A percentile compares a stretch with the other conserved stretches of the same genome.
These are phyloP conservation scores for Haplosporangium gracile DNA, from an alignment of 192 early-diverging fungal species.

Conservation along the genomic window DNA sequence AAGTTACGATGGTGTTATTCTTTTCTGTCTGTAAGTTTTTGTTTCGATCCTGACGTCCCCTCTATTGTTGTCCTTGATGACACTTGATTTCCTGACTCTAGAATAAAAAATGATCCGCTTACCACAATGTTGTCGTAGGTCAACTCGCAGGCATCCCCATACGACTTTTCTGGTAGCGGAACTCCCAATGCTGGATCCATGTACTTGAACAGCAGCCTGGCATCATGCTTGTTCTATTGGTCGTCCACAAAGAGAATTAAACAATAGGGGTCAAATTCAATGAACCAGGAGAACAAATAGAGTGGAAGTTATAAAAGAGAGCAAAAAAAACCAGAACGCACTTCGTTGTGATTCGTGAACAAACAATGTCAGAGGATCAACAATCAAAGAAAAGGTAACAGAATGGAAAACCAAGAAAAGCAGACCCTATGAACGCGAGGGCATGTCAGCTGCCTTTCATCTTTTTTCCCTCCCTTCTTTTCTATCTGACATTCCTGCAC, in stretches of 20 bases:
- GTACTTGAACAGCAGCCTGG: constrained; percentile 82
- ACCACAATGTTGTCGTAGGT: constrained; percentile 82
- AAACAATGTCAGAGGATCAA: neutral
- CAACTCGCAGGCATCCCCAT: constrained; percentile 90
- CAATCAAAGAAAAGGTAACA: neutral
- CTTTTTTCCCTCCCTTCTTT: neutral
- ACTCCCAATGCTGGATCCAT: constrained; percentile 86
- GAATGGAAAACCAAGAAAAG: neutral
- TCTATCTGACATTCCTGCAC: neutral
- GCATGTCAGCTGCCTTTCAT: neutral
- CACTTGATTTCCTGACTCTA: neutral
- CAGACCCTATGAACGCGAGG: neutral
- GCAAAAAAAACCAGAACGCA: neutral
- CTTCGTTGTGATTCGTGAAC: neutral
- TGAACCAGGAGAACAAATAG: neutral
- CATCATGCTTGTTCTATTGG: constrained; percentile 84
- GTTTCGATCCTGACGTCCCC: neutral
- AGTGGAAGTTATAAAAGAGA: neutral
- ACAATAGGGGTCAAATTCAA: neutral
- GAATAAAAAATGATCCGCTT: constrained; percentile 12
- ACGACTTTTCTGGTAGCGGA: constrained; percentile 90
- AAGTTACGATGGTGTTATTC: neutral
- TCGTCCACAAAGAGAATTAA: neutral
- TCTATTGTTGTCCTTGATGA: neutral
- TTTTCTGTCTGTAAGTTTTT: neutral